These are phyloP conservation scores for Diaporthe longicolla DNA, from an alignment of 2,329 filamentous ascomycete genomes.

Conservation along the genomic window DNA sequence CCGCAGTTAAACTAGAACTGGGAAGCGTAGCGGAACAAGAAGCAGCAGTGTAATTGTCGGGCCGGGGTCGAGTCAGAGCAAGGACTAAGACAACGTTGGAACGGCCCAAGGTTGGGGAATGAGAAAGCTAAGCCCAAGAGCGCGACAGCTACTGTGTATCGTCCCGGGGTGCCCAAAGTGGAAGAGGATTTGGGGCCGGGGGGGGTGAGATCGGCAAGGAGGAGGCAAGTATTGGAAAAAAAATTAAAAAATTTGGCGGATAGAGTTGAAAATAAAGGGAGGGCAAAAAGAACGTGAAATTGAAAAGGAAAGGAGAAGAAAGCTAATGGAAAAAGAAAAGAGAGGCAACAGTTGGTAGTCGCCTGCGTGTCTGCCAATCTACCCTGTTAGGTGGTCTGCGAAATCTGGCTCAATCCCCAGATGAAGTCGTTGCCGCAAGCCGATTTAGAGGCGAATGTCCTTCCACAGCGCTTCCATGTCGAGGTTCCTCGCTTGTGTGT, in stretches of 20 bases:
- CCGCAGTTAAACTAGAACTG: conserved; percentile 5
- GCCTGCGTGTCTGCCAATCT: not conserved
- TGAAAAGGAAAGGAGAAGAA: not conserved
- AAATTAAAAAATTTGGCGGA: not conserved
- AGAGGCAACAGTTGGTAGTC: not conserved
- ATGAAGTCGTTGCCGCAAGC: not conserved
- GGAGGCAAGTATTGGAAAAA: not conserved
- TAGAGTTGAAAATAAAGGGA: not conserved
- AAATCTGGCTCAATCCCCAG: not conserved
- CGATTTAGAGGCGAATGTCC: not conserved
- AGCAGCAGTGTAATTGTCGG: conserved; percentile 1
- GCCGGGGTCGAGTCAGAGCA: conserved; percentile 26
- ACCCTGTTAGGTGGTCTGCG: not conserved
- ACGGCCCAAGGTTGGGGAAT: conserved; percentile 2
- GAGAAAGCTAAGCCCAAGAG: conserved; percentile 18
- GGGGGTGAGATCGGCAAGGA: not conserved
- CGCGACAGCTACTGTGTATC: not conserved
- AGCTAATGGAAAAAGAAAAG: not conserved
- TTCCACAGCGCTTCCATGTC: not conserved
- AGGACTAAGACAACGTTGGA: conserved; percentile 21
- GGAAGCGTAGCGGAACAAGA: conserved; percentile 4
- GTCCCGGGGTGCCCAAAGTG: not conserved
- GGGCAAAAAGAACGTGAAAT: not conserved
- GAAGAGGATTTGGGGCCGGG: too few relatives aligned
- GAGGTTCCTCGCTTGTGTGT: not conserved